Evolutionary conservation across 495 filamentous ascomycete genomes (phyloP), one percentile per base, ranked within the genome.

Genomic region (Niebla homalea): DNA sequence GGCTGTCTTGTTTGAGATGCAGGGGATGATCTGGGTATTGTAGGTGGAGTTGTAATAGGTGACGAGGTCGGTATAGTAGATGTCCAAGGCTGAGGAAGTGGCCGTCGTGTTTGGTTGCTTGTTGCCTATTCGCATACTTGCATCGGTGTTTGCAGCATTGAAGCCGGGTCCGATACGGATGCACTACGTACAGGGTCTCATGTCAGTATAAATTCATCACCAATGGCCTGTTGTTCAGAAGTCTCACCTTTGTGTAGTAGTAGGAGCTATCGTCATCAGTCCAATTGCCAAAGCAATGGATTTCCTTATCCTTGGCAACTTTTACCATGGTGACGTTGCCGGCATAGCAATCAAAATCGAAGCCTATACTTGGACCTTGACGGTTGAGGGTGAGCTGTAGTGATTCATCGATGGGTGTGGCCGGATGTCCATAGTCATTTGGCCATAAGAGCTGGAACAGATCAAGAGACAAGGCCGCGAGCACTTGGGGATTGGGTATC

Each of bases 401-500:
- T 1, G 54, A 53, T 16, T 51, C 45, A 25, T 56, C 54, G 45
- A 44, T 51, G n/a, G 22, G 19, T 15, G 36, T 49, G 36, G 49
- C 25, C 37, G 38, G 47, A 3, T 11, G 5, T 12, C 39, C 40
- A 29, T 43, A 26, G 5, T 19, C 10, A 4, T 36, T 18, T 29
- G 18, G 16, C 23, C 4, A 7, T 8, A 36, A 22, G n/a, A 26
- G 18, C 18, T 47, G 20, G 18, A 38, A 44, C 6, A 44, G 40
- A 41, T 58, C 56, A 7, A 18, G 36, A 2, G 58, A 58, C 8
- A 60, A 19, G 7, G 49, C 42, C 8, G 49, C 43, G 25, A 60
- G 37, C 7, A 60, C 58, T 26, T 60, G 58, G 12, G 55, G 51
- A 49, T 53, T 60, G 4, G 58, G 48, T 18, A 53, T 39, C 58